phyloP scores from a whole-genome alignment of 2,329 filamentous ascomycete genomes.

The Monilinia laxa region DNA sequence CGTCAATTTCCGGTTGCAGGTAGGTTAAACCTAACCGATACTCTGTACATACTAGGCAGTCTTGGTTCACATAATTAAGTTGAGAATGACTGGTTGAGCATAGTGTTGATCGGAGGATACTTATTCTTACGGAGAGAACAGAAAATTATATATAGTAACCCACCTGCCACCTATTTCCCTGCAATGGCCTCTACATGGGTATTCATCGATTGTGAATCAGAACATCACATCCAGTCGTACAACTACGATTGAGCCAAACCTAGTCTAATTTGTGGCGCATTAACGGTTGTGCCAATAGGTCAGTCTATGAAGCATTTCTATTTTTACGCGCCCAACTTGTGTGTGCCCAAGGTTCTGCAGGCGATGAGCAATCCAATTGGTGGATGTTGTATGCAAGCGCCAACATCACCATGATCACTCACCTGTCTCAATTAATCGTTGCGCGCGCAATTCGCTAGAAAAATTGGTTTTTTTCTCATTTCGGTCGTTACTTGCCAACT shows the following conservation, averaged over 20 bases:
- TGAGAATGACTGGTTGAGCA: neutral
- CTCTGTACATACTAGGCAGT: neutral
- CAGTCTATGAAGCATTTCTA: conserved; percentile 6
- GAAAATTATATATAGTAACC: conserved; percentile 6
- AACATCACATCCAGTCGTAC: conserved; percentile 23
- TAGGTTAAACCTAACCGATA: neutral
- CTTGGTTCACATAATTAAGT: neutral
- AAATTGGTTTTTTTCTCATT: conserved; percentile 14
- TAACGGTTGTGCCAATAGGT: neutral
- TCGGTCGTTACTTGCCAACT: conserved; percentile 11
- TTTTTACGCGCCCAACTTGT: conserved; percentile 23
- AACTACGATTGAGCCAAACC: conserved; percentile 16
- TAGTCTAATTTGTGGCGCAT: conserved; percentile 7
- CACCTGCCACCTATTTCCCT: conserved; percentile 5
- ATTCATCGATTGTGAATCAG: conserved; percentile 5
- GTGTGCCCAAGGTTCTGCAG: conserved; percentile 18
- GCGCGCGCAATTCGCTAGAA: conserved; percentile 22
- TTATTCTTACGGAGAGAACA: conserved; percentile 11
- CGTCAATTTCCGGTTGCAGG: neutral
- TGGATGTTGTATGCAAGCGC: conserved; percentile 20
- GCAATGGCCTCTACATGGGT: conserved; percentile 5
- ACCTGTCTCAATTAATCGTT: conserved; percentile 13
- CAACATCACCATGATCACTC: conserved; percentile 1
- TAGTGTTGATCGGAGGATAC: neutral
- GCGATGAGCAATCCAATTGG: conserved; percentile 16